These are phyloP conservation scores for Barnettozyma siamensis DNA, from an alignment of 805 yeast species.

Conservation along the genomic window DNA sequence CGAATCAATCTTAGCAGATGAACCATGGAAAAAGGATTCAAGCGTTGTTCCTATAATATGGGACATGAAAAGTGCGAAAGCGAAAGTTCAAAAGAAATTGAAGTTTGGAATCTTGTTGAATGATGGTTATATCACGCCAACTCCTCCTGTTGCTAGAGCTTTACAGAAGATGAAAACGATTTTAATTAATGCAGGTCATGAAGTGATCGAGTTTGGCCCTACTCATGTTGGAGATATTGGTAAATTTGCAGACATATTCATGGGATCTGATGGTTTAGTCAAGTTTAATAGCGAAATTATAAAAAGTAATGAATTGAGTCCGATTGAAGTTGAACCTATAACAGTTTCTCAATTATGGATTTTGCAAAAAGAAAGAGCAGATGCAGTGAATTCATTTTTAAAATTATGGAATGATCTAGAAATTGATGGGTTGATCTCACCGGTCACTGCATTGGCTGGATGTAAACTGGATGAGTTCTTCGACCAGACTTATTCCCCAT, in stretches of 20 bases:
- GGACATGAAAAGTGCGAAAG: conserved; percentile 22
- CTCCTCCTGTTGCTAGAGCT: conserved; percentile 52
- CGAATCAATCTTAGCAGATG: conserved; percentile 21
- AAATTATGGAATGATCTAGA: conserved; percentile 33
- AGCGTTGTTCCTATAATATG: conserved; percentile 34
- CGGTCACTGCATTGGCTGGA: conserved; percentile 43
- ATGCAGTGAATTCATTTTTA: conserved; percentile 31
- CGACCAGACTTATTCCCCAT: conserved; percentile 45
- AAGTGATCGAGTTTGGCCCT: conserved; percentile 38
- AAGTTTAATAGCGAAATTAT: neutral
- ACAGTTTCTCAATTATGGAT: conserved; percentile 36
- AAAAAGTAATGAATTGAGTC: conserved; percentile 34
- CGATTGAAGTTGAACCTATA: conserved; percentile 32
- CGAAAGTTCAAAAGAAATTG: conserved; percentile 25
- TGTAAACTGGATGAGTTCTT: conserved; percentile 29
- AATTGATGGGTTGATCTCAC: conserved; percentile 46
- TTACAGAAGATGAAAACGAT: conserved; percentile 25
- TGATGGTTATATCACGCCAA: conserved; percentile 43
- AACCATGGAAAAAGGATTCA: conserved; percentile 39
- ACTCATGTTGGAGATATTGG: conserved; percentile 3
- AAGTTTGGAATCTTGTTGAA: conserved; percentile 34
- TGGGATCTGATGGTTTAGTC: conserved; percentile 24
- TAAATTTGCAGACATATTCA: conserved; percentile 21
- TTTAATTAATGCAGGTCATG: conserved; percentile 34
- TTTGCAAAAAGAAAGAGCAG: conserved; percentile 33